These are phyloP conservation scores for Ocimum tenuiflorum DNA, from an alignment of 257 asterid species.

Conservation along the genomic window DNA sequence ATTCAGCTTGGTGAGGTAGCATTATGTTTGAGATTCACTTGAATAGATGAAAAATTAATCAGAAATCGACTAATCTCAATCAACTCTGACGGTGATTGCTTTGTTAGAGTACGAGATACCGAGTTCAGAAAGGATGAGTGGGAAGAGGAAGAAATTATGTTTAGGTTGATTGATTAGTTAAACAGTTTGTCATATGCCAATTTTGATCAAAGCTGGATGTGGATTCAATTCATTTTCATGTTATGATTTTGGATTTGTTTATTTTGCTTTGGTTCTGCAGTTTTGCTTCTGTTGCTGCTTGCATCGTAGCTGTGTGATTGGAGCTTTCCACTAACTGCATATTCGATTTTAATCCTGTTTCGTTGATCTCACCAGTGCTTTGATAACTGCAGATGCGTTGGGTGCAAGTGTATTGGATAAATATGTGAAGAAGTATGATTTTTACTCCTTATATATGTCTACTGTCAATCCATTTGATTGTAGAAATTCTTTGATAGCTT, in stretches of 20 bases:
- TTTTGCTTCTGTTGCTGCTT: not conserved
- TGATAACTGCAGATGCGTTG: conserved; percentile 57
- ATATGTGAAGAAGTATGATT: conserved; percentile 64
- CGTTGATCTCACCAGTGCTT: conserved; percentile 6
- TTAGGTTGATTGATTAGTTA: conserved; percentile 2
- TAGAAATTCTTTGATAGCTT: too few relatives aligned
- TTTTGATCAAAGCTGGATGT: conserved; percentile 2
- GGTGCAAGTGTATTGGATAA: conserved; percentile 57
- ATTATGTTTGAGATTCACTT: not conserved
- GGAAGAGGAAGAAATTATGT: not conserved
- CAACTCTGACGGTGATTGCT: not conserved
- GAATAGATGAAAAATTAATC: not conserved
- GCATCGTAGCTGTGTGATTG: not conserved
- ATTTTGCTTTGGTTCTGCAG: not conserved
- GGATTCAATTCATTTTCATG: not conserved
- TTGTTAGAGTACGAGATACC: not conserved
- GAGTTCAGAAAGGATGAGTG: not conserved
- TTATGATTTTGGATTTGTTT: not conserved
- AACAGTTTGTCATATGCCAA: not conserved
- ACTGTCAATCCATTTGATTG: not conserved
- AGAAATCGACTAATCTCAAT: not conserved
- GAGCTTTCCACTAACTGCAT: not conserved
- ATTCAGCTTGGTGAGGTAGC: not conserved
- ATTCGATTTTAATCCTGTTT: not conserved
- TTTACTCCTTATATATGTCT: not conserved